Evolutionary conservation across 2,329 filamentous ascomycete species (phyloP).

Genomic region (Sclerotinia trifoliorum): DNA sequence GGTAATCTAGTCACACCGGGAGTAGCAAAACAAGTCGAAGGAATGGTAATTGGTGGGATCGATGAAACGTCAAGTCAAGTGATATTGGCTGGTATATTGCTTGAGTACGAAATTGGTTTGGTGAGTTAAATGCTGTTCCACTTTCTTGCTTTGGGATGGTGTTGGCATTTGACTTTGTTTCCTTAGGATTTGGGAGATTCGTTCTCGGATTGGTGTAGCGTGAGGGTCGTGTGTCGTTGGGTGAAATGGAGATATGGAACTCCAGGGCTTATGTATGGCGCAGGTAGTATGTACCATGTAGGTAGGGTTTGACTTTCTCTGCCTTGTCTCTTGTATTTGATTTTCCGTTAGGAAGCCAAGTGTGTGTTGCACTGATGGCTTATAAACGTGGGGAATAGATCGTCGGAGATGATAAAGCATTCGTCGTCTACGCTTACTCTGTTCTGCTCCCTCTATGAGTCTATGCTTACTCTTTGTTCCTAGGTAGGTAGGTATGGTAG

Average conservation of each 20-base stretch:
- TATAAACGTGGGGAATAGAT: too few relatives aligned
- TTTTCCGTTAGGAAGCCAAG: neutral
- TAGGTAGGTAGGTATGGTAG: too few relatives aligned
- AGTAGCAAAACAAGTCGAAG: too few relatives aligned
- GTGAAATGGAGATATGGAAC: neutral
- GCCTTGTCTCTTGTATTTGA: neutral
- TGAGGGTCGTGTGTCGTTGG: neutral
- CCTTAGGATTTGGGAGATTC: neutral
- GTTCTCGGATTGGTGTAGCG: neutral
- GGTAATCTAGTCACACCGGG: neutral
- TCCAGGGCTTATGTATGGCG: too few relatives aligned
- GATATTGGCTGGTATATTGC: neutral
- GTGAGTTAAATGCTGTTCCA: neutral
- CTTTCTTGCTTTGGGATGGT: neutral
- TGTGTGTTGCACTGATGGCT: too few relatives aligned
- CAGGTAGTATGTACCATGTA: too few relatives aligned
- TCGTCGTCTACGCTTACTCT: neutral
- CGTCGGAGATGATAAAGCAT: too few relatives aligned
- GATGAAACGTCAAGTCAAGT: constrained; percentile 13
- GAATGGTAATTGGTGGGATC: constrained; percentile 6
- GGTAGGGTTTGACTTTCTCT: neutral
- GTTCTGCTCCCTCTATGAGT: too few relatives aligned
- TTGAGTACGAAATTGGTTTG: neutral
- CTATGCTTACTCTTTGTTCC: neutral
- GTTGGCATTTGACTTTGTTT: neutral